Base-by-base conservation (phyloP, 306 rosid species). In the Glycine tomentella region DNA sequence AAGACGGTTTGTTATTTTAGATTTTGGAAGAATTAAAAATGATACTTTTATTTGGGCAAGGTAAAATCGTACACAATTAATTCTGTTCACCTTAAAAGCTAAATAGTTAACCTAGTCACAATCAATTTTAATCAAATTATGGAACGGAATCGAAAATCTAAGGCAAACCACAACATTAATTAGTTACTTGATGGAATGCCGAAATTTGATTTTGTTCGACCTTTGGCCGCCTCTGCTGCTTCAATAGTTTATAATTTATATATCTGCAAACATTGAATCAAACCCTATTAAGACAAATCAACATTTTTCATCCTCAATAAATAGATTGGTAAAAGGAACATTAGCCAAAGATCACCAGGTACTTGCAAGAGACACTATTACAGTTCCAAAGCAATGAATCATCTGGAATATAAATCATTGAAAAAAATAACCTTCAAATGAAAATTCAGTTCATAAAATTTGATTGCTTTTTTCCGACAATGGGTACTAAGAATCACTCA, bases 151-250 rank as follows among this genome's bases (percentile, higher is more conserved):
- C 53, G 44, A 67, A 15, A 42, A 42, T 44, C n/a, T 45, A 42
- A 66, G 42, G 25, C 70, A 34, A 36, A 64, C 45, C 9, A 36
- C 48, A 61, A 12, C 14, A 25, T 25, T 25, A 9, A 9, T 12
- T 42, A 33, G 45, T 31, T 33, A 42, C 4, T 95, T 10, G 98
- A 81, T 16, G 99, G 99, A 62, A 95, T 91, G 89, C 89, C 91
- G 80, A 86, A 75, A 62, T 95, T 98, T 79, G 98, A 89, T 79
- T 93, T 95, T 7, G 91, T 45, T 71, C 92, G 90, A 79, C 96
- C 31, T 25, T 25, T 25, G 31, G 97, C 66, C 97, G 31, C 31
- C 31, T 25, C 31, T 25, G 31, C 31, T 1, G 31, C 31, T 25
- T 25, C 31, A 25, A 25, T 25, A 25, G 31, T 25, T 25, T 25